Percentiles rank a stretch among this genome's conserved stretches.
Conservation (phyloP, 345 rosid species). For the Pelargonium nanum region DNA sequence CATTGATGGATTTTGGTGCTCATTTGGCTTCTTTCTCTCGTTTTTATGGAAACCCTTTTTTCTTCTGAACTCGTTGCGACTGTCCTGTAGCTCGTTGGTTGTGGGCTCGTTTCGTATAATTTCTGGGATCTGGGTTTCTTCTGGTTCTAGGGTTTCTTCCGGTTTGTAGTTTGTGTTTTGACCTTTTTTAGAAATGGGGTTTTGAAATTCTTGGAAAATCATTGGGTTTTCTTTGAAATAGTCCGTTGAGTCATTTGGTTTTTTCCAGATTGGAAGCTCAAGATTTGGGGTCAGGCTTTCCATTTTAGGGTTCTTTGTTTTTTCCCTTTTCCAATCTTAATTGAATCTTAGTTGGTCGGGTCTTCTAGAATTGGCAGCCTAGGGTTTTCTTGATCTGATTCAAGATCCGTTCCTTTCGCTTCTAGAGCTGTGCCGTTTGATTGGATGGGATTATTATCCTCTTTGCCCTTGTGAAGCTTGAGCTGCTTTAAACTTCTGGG, state of each 20-base stretch:
- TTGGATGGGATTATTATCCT: no score
- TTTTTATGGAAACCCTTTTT: slow-evolving; percentile 13
- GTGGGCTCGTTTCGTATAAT: slow-evolving; percentile 10
- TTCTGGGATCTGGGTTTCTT: slow-evolving; percentile 48
- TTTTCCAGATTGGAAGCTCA: slow-evolving; percentile 9
- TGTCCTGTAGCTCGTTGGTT: slow-evolving; percentile 8
- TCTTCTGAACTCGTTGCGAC: slow-evolving; percentile 5
- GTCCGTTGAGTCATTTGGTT: background rate
- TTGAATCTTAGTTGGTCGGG: slow-evolving; percentile 13
- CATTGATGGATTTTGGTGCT: slow-evolving; percentile 12
- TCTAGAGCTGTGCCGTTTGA: background rate
- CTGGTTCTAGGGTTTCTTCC: slow-evolving; percentile 48
- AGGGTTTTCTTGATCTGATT: slow-evolving; percentile 28
- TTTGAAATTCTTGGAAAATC: slow-evolving; percentile 30
- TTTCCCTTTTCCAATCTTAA: background rate
- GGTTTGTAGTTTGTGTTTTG: slow-evolving; percentile 19
- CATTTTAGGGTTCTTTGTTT: slow-evolving; percentile 2
- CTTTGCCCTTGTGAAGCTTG: slow-evolving; percentile 8
- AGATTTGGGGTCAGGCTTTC: slow-evolving; percentile 1
- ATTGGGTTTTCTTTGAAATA: slow-evolving; percentile 12
- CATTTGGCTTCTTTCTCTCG: slow-evolving; percentile 2
- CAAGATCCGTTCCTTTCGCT: slow-evolving; percentile 12
- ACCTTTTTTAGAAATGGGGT: slow-evolving; percentile 18
- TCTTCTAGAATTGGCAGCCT: slow-evolving; percentile 13
- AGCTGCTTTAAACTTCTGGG: slow-evolving; percentile 18